Evolutionary conservation across 257 asterid species (phyloP).

Genomic region (Primulina tabacum): DNA sequence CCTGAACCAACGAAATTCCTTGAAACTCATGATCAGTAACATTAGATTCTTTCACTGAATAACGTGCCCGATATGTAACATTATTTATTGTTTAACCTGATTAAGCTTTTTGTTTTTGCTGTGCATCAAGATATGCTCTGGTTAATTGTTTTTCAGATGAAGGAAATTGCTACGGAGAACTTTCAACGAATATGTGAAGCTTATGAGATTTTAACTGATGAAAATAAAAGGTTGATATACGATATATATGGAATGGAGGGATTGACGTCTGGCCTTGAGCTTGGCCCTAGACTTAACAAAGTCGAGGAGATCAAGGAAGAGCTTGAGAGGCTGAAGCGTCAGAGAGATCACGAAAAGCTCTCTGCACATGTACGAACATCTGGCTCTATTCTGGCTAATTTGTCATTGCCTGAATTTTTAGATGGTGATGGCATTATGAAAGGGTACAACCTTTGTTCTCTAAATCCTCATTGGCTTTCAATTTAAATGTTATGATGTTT

Average conservation of each 20-base stretch:
- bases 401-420: constrained; percentile 70
- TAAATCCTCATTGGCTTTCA: constrained; percentile 17
- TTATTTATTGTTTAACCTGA: background rate
- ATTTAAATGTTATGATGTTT: constrained; percentile 19
- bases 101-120: constrained; percentile 10
- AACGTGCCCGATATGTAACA: background rate
- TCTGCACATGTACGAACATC: constrained; percentile 61
- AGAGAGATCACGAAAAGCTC: constrained; percentile 64
- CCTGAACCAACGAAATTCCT: background rate
- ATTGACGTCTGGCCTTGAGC: constrained; percentile 84
- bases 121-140: constrained; percentile 13
- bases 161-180: constrained; percentile 93
- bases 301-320: constrained; percentile 90
- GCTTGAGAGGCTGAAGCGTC: constrained; percentile 74
- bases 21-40: background rate
- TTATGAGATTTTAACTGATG: constrained; percentile 86
- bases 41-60: background rate
- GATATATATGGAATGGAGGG: constrained; percentile 99
- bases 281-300: constrained; percentile 76
- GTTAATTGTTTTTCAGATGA: constrained; percentile 56
- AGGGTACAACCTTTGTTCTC: constrained; percentile 53
- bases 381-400: constrained; percentile 73
- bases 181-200: constrained; percentile 97
- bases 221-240: constrained; percentile 67
- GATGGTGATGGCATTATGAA: constrained; percentile 89